These are phyloP conservation scores for Blastobotrys buckinghamii DNA, from an alignment of 1,139 yeast genomes.

Conservation along the genomic window DNA sequence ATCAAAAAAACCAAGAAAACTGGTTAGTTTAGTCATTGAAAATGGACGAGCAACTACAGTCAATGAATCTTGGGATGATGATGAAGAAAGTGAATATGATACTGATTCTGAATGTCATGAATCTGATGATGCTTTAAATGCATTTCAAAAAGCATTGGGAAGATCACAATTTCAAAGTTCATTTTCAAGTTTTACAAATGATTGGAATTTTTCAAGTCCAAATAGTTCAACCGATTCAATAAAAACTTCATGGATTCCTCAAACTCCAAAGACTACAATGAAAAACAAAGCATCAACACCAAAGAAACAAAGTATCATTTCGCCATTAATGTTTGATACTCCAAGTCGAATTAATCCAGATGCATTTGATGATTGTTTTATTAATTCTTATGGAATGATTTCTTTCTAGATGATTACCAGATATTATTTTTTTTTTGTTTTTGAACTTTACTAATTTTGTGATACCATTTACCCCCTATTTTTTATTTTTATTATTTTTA, in stretches of 20 bases:
- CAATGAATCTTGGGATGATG: conserved; percentile 1
- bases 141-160: conserved; percentile 10
- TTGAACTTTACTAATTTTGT: background rate
- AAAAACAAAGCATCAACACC: background rate
- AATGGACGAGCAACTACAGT: conserved; percentile 11
- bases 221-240: background rate
- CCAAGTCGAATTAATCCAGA: conserved; percentile 10
- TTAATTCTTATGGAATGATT: conserved; percentile 8
- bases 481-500: background rate
- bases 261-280: no score
- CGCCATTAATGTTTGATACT: conserved; percentile 8
- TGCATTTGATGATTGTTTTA: conserved; percentile 9
- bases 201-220: background rate
- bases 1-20: background rate
- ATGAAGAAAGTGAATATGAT: background rate
- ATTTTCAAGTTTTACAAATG: background rate
- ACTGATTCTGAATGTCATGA: background rate
- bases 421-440: background rate
- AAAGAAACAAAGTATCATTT: background rate
- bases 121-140: conserved; percentile 11
- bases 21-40: conserved; percentile 9
- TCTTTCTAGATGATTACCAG: background rate
- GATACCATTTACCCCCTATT: background rate
- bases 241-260: no score
- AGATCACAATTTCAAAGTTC: background rate